phyloP scores from a whole-genome alignment of 148 eudicot genomes.

The Rhododendron simsii region DNA sequence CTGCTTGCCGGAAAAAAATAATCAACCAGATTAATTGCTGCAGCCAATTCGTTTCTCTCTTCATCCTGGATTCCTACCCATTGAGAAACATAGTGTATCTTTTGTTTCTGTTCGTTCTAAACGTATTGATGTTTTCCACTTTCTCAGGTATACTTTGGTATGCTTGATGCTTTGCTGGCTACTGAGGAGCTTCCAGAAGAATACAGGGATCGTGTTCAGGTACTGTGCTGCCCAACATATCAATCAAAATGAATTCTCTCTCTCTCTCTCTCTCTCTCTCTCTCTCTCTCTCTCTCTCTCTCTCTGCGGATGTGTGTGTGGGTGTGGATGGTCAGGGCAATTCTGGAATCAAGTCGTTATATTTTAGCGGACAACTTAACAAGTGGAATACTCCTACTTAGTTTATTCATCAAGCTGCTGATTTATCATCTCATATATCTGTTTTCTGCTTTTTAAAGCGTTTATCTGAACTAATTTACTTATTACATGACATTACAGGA shows the following conservation, averaged over 20 bases:
- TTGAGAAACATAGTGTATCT: not conserved
- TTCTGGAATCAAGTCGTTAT: not conserved
- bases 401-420: not conserved
- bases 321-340: not conserved
- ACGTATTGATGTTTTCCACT: not conserved
- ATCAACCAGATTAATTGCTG: not conserved
- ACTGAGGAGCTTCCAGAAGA: conserved; percentile 90
- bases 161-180: conserved; percentile 87
- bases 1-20: not conserved
- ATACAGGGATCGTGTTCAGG: conserved; percentile 69
- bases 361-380: not conserved
- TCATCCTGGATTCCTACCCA: not conserved
- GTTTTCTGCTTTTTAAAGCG: not conserved
- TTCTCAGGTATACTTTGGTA: conserved; percentile 78
- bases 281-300: not conserved
- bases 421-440: not conserved
- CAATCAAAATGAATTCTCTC: not conserved
- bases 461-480: not conserved
- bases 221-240: conserved; percentile 1
- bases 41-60: not conserved
- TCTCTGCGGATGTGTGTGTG: not conserved
- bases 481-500: conserved; percentile 41
- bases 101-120: not conserved
- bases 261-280: not conserved
- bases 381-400: too few relatives aligned